A percentile compares a stretch with the other conserved stretches of the same genome.
phyloP scores from a whole-genome alignment of 2,329 filamentous ascomycete species.

The Colletotrichum karsti region DNA sequence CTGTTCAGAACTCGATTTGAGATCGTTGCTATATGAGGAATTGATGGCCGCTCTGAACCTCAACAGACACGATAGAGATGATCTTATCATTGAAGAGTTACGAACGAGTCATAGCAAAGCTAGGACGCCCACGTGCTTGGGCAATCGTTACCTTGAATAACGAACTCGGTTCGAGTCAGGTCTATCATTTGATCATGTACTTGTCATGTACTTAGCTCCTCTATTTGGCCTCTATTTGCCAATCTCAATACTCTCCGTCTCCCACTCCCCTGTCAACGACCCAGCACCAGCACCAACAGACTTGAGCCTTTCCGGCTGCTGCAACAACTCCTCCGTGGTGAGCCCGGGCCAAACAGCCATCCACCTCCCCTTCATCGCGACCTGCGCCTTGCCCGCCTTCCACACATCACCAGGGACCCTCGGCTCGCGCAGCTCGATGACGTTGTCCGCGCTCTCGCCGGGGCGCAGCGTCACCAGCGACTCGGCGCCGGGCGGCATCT shows the following conservation, averaged over 20 bases:
- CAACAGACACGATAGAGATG: too few relatives aligned
- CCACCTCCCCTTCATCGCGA: conserved; percentile 48
- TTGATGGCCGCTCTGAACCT: accelerated
- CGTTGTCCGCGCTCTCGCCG: conserved; percentile 42
- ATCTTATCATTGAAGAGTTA: too few relatives aligned
- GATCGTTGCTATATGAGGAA: background rate
- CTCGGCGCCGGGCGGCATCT: conserved; percentile 49
- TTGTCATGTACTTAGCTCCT: background rate
- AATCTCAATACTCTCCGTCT: conserved; percentile 16
- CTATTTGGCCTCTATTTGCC: too few relatives aligned
- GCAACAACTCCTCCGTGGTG: conserved; percentile 11
- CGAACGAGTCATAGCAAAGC: too few relatives aligned
- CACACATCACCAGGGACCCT: conserved; percentile 43
- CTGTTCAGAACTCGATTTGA: background rate
- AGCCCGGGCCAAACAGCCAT: conserved; percentile 40
- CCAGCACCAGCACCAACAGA: background rate
- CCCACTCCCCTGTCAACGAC: conserved; percentile 3
- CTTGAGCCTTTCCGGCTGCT: conserved; percentile 11
- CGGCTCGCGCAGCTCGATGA: conserved; percentile 46
- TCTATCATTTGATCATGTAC: too few relatives aligned
- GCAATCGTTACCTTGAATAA: too few relatives aligned
- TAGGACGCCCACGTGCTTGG: too few relatives aligned
- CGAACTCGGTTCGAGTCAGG: too few relatives aligned
- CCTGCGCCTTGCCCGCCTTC: conserved; percentile 39
- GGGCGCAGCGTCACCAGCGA: conserved; percentile 47